Evolutionary conservation across 2,329 filamentous ascomycete genomes (phyloP).

Genomic region (Venturiaceae sp.): DNA sequence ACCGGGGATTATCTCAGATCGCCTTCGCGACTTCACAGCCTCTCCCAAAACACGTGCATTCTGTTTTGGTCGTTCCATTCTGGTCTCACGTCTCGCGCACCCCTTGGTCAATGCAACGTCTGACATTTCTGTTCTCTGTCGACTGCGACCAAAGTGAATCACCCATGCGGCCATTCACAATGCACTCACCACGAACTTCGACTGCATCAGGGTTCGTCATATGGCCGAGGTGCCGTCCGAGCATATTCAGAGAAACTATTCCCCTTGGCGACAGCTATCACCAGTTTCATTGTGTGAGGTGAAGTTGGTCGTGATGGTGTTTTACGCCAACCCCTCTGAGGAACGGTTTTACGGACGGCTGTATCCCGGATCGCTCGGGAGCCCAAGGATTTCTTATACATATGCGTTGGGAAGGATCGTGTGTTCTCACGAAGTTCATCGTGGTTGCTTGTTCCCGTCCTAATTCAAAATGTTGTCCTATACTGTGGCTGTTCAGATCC

Average conservation of each 20-base stretch:
- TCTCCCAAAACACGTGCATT: not conserved
- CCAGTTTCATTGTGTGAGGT: not conserved
- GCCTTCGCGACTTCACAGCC: not conserved
- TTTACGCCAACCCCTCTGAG: not conserved
- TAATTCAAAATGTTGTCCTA: not conserved
- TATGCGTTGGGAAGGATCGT: not conserved
- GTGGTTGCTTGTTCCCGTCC: not conserved
- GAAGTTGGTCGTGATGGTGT: not conserved
- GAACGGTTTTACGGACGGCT: not conserved
- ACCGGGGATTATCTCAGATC: not conserved
- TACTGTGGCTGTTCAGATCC: constrained; percentile 2
- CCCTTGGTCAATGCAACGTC: not conserved
- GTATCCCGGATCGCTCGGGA: not conserved
- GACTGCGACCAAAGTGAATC: constrained; percentile 6
- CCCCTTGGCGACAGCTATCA: not conserved
- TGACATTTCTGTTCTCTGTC: not conserved
- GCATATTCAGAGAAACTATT: not conserved
- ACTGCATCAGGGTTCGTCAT: not conserved
- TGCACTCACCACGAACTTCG: not conserved
- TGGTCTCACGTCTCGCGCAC: not conserved
- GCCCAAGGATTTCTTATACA: not conserved
- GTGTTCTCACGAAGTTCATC: not conserved
- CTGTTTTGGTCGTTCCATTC: not conserved
- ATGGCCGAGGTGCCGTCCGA: not conserved
- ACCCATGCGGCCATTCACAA: not conserved